phyloP scores from a whole-genome alignment of 2,329 filamentous ascomycete genomes.

The Fusarium paranaense region DNA sequence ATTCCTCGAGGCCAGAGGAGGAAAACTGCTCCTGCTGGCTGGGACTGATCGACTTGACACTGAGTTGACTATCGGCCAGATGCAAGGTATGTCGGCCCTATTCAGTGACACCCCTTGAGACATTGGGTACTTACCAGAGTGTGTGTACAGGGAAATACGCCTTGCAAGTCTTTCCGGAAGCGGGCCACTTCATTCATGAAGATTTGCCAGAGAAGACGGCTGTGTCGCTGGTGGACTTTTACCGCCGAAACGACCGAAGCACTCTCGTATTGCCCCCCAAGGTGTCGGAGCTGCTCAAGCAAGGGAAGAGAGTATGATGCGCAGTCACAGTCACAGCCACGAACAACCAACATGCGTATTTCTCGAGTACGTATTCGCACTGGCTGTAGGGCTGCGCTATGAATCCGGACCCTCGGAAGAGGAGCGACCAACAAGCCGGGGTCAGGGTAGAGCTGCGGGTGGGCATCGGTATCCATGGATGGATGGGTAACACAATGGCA shows the following conservation, averaged over 20 bases:
- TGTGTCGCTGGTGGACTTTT: constrained; percentile 87
- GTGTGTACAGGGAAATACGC: constrained; percentile 82
- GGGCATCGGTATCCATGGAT: constrained; percentile 14
- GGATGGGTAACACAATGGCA: constrained; percentile 9
- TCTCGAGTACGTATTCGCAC: constrained; percentile 6
- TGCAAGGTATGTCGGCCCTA: constrained; percentile 77
- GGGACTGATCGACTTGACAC: constrained; percentile 92
- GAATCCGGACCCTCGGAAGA: constrained; percentile 8
- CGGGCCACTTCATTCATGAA: constrained; percentile 97
- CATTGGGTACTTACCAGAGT: constrained; percentile 21
- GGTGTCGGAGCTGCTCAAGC: constrained; percentile 78
- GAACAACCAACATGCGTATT: neutral
- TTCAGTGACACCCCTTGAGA: neutral
- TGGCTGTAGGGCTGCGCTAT: constrained; percentile 10
- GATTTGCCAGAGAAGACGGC: constrained; percentile 93
- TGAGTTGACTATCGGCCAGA: constrained; percentile 94
- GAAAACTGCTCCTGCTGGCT: constrained; percentile 86
- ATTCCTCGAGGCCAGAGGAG: constrained; percentile 83
- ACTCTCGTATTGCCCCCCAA: constrained; percentile 90
- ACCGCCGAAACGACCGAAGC: constrained; percentile 88
- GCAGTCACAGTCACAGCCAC: neutral
- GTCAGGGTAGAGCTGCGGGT: neutral
- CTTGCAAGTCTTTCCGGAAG: constrained; percentile 91
- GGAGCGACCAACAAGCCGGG: neutral
- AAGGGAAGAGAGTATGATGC: constrained; percentile 68